phyloP scores from a whole-genome alignment of 2,329 filamentous ascomycete genomes.

The Fusarium sp. region DNA sequence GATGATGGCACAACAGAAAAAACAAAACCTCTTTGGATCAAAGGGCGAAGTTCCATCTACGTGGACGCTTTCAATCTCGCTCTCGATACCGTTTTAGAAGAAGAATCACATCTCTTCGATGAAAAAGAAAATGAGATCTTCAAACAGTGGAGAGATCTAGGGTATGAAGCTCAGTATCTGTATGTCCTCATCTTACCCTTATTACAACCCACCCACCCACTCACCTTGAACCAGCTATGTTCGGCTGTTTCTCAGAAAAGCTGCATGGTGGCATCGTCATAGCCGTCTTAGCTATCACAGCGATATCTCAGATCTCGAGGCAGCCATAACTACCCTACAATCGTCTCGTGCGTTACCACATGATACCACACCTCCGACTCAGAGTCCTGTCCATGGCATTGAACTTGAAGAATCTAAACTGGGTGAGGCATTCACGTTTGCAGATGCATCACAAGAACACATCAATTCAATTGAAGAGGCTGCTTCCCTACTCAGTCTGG shows the following conservation, averaged over 20 bases:
- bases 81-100: conserved; percentile 86
- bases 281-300: conserved; percentile 81
- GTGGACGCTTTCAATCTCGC: conserved; percentile 97
- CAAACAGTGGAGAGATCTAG: conserved; percentile 75
- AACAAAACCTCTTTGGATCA: conserved; percentile 67
- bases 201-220: background rate
- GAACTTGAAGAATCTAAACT: conserved; percentile 61
- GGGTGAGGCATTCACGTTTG: conserved; percentile 76
- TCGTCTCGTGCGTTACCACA: conserved; percentile 65
- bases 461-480: conserved; percentile 87
- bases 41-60: conserved; percentile 89
- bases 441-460: conserved; percentile 78
- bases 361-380: conserved; percentile 13
- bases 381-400: conserved; percentile 48
- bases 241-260: conserved; percentile 91
- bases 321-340: conserved; percentile 76
- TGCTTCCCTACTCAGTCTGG: conserved; percentile 81
- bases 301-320: conserved; percentile 81
- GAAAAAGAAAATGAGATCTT: conserved; percentile 83
- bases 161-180: conserved; percentile 92
- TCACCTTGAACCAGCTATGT: conserved; percentile 74
- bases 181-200: conserved; percentile 59
- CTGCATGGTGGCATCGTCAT: conserved; percentile 89
- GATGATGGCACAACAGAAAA: conserved; percentile 55
- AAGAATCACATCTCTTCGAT: conserved; percentile 90